These are phyloP conservation scores for Plasmodium falciparum DNA, from an alignment of 169 alveolate species.

Conservation along the genomic window DNA sequence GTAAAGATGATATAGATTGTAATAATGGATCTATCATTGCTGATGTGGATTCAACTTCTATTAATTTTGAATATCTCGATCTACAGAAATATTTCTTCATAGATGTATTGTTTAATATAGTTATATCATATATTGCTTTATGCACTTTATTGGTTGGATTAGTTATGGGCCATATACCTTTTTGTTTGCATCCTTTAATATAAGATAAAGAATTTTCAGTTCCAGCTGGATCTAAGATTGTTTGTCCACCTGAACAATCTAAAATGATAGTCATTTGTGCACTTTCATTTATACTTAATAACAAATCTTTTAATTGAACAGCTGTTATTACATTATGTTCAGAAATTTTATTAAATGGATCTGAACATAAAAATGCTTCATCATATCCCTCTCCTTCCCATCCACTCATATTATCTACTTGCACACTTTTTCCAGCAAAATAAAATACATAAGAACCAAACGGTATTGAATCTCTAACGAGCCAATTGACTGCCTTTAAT, in stretches of 20 bases:
- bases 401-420: constrained; percentile 92
- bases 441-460: constrained; percentile 89
- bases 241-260: constrained; percentile 92
- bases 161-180: constrained; percentile 93
- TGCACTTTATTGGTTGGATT: constrained; percentile 91
- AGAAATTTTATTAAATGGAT: constrained; percentile 78
- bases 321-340: constrained; percentile 88
- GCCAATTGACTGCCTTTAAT: constrained; percentile 90
- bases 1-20: constrained; percentile 80
- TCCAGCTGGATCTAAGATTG: constrained; percentile 92
- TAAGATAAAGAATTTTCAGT: constrained; percentile 80
- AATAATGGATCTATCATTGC: constrained; percentile 87
- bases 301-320: constrained; percentile 85
- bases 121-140: constrained; percentile 85
- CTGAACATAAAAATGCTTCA: constrained; percentile 93
- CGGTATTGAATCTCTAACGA: constrained; percentile 86
- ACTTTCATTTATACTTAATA: constrained; percentile 78
- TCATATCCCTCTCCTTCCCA: constrained; percentile 95
- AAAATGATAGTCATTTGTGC: constrained; percentile 88
- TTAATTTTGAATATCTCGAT: constrained; percentile 88
- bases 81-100: constrained; percentile 90
- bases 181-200: constrained; percentile 91
- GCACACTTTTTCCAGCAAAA: constrained; percentile 93
- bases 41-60: constrained; percentile 88
- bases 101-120: constrained; percentile 83